Evolutionary conservation across 805 yeast species (phyloP).

Genomic region (Zygosaccharomyces lentus): DNA sequence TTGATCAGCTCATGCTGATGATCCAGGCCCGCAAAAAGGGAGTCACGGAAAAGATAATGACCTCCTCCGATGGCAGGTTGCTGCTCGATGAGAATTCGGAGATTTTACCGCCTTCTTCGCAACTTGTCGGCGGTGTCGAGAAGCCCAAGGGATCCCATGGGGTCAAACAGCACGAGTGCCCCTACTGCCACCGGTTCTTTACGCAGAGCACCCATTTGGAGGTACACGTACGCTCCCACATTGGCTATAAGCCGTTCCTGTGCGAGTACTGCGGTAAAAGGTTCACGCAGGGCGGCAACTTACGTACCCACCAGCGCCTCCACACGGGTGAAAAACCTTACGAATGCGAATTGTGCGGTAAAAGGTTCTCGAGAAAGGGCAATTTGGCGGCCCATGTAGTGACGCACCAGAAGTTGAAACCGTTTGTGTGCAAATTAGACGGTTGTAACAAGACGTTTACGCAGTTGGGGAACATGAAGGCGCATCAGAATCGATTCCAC

Average conservation of each 20-base stretch:
- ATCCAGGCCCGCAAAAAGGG: constrained; percentile 85
- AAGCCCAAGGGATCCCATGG: constrained; percentile 44
- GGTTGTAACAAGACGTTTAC: constrained; percentile 80
- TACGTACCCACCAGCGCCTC: constrained; percentile 76
- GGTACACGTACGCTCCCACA: constrained; percentile 82
- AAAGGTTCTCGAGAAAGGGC: constrained; percentile 84
- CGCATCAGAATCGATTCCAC: constrained; percentile 91
- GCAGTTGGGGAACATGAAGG: constrained; percentile 87
- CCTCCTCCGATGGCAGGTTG: constrained; percentile 66
- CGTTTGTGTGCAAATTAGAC: constrained; percentile 75
- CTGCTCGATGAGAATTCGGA: constrained; percentile 46
- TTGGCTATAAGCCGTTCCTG: constrained; percentile 79
- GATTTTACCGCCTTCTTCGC: constrained; percentile 54
- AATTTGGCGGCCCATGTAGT: constrained; percentile 82
- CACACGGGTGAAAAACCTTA: constrained; percentile 95
- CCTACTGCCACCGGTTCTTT: constrained; percentile 73
- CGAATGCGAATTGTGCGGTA: constrained; percentile 68
- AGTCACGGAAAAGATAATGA: constrained; percentile 56
- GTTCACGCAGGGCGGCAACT: constrained; percentile 87
- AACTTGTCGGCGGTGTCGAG: constrained; percentile 76
- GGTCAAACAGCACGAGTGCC: constrained; percentile 60
- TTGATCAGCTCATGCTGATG: constrained; percentile 86
- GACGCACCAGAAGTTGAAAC: constrained; percentile 76
- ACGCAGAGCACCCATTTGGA: constrained; percentile 90
- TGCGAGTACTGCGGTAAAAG: constrained; percentile 75